A percentile compares a stretch with the other conserved stretches of the same genome.
Conservation (phyloP, 352 stramenopile genomes). For the Phytophthora constricta region DNA sequence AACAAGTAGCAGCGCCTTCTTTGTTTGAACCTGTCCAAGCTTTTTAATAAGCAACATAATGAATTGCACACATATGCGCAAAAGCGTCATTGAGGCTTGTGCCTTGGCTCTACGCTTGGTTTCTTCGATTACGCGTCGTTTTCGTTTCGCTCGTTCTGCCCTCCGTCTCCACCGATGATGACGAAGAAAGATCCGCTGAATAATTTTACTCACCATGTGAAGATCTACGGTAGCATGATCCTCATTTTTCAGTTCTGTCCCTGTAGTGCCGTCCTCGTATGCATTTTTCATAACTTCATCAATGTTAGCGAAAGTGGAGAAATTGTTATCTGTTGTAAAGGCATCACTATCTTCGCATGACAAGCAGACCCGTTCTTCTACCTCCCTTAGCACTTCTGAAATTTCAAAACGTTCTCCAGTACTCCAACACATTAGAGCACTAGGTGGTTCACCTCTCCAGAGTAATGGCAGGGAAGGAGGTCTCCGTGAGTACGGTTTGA, state of each 20-base stretch:
- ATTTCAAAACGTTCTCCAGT: conserved; percentile 17
- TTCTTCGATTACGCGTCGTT: conserved; percentile 21
- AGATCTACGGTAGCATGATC: conserved; percentile 27
- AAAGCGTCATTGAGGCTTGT: conserved; percentile 14
- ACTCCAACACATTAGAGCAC: conserved; percentile 33
- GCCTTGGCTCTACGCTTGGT: conserved; percentile 27
- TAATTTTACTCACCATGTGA: conserved; percentile 43
- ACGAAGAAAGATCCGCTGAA: conserved; percentile 36
- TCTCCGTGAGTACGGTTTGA: conserved; percentile 15
- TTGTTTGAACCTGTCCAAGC: conserved; percentile 38
- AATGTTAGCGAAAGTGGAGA: neutral
- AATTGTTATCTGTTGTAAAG: neutral
- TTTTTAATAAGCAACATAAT: conserved; percentile 42
- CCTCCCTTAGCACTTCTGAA: conserved; percentile 28
- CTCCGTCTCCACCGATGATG: conserved; percentile 21
- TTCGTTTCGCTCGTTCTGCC: conserved; percentile 12
- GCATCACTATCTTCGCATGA: conserved; percentile 43
- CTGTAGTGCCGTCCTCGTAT: neutral
- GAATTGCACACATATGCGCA: conserved; percentile 42
- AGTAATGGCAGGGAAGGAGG: conserved; percentile 27
- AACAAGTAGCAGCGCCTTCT: conserved; percentile 47
- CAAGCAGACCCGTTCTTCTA: conserved; percentile 38
- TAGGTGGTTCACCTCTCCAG: conserved; percentile 34
- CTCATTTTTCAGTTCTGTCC: neutral
- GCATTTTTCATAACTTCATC: neutral